Conservation (phyloP, 2,329 filamentous ascomycete genomes). For the Colletotrichum sp. region DNA sequence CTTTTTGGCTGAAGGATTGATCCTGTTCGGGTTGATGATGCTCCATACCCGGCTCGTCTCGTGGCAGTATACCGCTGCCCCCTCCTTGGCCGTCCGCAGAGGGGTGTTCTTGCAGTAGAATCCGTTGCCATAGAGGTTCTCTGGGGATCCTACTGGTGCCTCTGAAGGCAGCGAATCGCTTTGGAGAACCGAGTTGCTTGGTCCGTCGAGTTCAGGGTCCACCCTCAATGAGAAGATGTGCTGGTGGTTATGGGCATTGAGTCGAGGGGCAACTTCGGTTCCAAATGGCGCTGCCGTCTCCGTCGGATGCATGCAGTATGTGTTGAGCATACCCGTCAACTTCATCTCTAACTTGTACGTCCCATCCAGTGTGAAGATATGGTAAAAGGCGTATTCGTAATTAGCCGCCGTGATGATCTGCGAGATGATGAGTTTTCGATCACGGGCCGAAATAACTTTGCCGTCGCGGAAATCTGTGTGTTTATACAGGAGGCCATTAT, state of each 20-base stretch:
- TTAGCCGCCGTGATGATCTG: constrained; percentile 80
- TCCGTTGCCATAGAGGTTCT: constrained; percentile 78
- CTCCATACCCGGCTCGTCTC: constrained; percentile 20
- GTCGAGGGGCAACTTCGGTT: constrained; percentile 56
- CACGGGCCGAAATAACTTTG: constrained; percentile 71
- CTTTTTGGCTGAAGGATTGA: constrained; percentile 53
- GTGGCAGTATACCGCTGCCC: constrained; percentile 24
- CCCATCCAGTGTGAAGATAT: constrained; percentile 56
- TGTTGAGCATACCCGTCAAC: constrained; percentile 54
- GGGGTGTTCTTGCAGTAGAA: constrained; percentile 54
- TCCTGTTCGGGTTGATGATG: constrained; percentile 55
- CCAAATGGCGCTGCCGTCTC: constrained; percentile 44
- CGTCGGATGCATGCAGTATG: constrained; percentile 41
- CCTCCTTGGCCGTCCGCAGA: constrained; percentile 26
- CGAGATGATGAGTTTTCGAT: constrained; percentile 74
- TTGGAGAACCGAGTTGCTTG: constrained; percentile 71
- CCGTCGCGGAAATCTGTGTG: constrained; percentile 79
- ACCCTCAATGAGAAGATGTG: constrained; percentile 58
- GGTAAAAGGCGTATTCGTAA: constrained; percentile 70
- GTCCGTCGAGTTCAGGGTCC: constrained; percentile 34
- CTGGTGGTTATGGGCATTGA: constrained; percentile 62
- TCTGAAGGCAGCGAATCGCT: constrained; percentile 69
- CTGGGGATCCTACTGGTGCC: constrained; percentile 67
- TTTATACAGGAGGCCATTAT: constrained; percentile 77
- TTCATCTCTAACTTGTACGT: constrained; percentile 67